phyloP scores from a whole-genome alignment of 139 green algal species.

The Edaphochlamys debaryana region DNA sequence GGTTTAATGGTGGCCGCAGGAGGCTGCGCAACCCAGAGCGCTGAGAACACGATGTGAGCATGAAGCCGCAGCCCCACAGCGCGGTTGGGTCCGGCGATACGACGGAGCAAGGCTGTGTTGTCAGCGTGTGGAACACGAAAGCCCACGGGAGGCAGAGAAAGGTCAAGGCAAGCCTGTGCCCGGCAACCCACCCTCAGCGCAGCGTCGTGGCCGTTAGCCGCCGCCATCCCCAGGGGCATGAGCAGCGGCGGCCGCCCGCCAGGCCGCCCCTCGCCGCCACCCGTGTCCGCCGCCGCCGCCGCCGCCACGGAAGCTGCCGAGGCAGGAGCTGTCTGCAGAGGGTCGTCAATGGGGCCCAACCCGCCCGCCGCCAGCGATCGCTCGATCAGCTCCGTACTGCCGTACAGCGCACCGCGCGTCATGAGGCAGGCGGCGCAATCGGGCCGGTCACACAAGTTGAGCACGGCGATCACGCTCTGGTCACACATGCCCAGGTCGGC shows the following conservation, averaged over 20 bases:
- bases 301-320: too few species aligned
- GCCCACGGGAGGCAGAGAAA: too few species aligned
- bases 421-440: slow-evolving; percentile 13
- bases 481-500: slow-evolving; percentile 37
- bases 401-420: slow-evolving; percentile 28
- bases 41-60: too few species aligned
- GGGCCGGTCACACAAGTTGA: slow-evolving; percentile 22
- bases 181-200: slow-evolving; percentile 17
- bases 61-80: too few species aligned
- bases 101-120: too few species aligned
- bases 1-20: too few species aligned
- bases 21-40: too few species aligned
- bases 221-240: slow-evolving; percentile 34
- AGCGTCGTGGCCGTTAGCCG: slow-evolving; percentile 24
- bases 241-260: slow-evolving; percentile 27
- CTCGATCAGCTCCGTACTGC: background rate
- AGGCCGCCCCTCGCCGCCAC: too few species aligned
- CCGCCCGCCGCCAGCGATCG: slow-evolving; percentile 3
- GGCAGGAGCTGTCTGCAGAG: background rate
- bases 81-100: too few species aligned
- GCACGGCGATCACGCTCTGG: slow-evolving; percentile 33
- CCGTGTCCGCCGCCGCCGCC: background rate
- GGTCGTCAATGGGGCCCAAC: slow-evolving; percentile 23
- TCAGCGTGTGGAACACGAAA: too few species aligned
- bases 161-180: too few species aligned